Percentiles rank a stretch among this genome's conserved stretches.
Evolutionary conservation across 23 red algal species (phyloP).

Genomic region (Gracilaria domingensis): DNA sequence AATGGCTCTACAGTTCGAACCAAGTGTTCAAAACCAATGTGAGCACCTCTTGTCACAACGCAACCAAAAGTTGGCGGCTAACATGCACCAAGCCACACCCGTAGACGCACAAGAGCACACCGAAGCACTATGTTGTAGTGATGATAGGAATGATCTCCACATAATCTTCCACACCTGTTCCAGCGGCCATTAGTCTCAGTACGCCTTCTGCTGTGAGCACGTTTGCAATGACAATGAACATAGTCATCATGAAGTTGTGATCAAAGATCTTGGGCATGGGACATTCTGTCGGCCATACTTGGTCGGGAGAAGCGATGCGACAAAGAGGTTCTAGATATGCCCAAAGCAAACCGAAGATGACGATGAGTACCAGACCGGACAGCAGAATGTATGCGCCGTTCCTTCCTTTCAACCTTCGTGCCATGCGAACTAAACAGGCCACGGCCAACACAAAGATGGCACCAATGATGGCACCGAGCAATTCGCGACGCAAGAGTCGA

Average conservation of each 20-base stretch:
- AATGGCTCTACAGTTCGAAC: neutral
- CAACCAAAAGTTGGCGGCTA: no score
- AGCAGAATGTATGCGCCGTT: slow-evolving; percentile 90
- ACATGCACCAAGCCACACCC: neutral
- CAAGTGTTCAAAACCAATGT: neutral
- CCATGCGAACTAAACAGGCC: slow-evolving; percentile 66
- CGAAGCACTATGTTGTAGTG: slow-evolving; percentile 32
- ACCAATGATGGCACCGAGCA: slow-evolving; percentile 68
- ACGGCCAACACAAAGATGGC: slow-evolving; percentile 42
- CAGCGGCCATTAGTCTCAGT: slow-evolving; percentile 91
- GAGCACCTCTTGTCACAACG: no score
- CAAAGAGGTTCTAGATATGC: slow-evolving; percentile 63
- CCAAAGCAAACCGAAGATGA: slow-evolving; percentile 67
- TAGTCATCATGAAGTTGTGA: slow-evolving; percentile 85
- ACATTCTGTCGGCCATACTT: slow-evolving; percentile 63
- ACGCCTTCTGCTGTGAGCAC: slow-evolving; percentile 88
- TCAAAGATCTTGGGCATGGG: slow-evolving; percentile 81
- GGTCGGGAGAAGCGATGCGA: neutral
- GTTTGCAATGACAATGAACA: slow-evolving; percentile 74
- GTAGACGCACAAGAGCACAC: neutral
- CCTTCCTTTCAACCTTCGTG: slow-evolving; percentile 66
- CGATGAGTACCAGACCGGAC: slow-evolving; percentile 61
- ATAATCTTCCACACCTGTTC: slow-evolving; percentile 80
- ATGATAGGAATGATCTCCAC: slow-evolving; percentile 74
- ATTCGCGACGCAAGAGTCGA: slow-evolving; percentile 21